Evolutionary conservation across 257 asterid genomes (phyloP).

Genomic region (Ligustrum vulgare): DNA sequence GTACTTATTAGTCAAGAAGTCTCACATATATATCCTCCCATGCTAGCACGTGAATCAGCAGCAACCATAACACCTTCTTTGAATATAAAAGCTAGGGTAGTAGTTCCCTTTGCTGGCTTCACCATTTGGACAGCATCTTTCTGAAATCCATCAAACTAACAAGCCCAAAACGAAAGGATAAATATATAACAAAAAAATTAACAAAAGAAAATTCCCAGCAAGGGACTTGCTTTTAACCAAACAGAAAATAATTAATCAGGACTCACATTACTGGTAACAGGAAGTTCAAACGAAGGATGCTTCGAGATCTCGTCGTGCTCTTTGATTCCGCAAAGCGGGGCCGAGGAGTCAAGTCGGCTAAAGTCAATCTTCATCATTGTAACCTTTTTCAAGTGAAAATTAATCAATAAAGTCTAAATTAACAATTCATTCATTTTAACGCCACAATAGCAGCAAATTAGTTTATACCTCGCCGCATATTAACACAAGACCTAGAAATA

Average conservation of each 20-base stretch:
- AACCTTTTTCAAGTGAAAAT: constrained; percentile 27
- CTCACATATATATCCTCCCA: constrained; percentile 99
- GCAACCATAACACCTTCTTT: constrained; percentile 92
- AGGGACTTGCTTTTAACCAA: background rate
- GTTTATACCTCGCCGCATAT: background rate
- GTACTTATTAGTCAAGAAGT: background rate
- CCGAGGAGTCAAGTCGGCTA: constrained; percentile 66
- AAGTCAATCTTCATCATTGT: constrained; percentile 67
- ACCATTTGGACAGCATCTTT: constrained; percentile 94
- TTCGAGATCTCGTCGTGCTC: constrained; percentile 43
- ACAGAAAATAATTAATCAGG: background rate
- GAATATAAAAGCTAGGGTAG: constrained; percentile 85
- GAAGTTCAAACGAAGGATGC: constrained; percentile 65
- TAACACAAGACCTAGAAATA: background rate
- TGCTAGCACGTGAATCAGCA: constrained; percentile 97
- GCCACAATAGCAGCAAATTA: background rate
- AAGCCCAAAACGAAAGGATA: background rate
- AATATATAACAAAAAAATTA: background rate
- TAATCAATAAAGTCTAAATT: constrained; percentile 4
- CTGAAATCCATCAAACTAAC: constrained; percentile 89
- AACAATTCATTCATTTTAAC: too few species aligned
- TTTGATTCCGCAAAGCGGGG: constrained; percentile 42
- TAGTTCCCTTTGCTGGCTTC: constrained; percentile 95
- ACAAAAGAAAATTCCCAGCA: background rate
- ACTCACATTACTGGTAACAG: constrained; percentile 58